Conservation (phyloP, 2,329 filamentous ascomycete genomes). For the Paraphaeosphaeria sporulosa region DNA sequence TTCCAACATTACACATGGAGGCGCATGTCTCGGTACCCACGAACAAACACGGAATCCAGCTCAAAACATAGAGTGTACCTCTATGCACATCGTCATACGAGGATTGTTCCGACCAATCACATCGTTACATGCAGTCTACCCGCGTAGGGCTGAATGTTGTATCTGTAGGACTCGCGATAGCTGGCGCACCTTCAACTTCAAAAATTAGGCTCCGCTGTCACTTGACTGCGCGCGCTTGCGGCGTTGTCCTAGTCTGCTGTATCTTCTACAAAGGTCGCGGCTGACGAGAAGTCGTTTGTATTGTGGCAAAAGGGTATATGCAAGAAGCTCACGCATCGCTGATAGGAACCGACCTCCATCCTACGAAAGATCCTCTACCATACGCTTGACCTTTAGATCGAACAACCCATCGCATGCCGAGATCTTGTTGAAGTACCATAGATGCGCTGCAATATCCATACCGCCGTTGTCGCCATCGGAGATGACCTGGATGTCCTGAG, state of each 20-base stretch:
- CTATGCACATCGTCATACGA: neutral
- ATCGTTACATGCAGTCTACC: neutral
- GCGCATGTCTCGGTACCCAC: neutral
- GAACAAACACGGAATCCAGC: neutral
- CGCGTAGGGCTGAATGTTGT: neutral
- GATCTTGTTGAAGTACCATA: conserved; percentile 48
- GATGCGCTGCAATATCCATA: conserved; percentile 41
- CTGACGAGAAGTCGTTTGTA: neutral
- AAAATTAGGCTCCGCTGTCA: neutral
- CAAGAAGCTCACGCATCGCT: conserved; percentile 1
- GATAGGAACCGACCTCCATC: neutral
- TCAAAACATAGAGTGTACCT: neutral
- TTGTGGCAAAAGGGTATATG: neutral
- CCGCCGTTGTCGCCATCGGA: conserved; percentile 44
- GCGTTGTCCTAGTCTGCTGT: neutral
- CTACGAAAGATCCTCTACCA: conserved; percentile 2
- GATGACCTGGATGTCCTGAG: conserved; percentile 33
- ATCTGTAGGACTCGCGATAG: neutral
- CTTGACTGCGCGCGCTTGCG: neutral
- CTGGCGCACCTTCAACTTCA: neutral
- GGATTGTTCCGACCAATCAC: neutral
- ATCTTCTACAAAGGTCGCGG: neutral
- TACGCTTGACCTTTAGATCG: conserved; percentile 35
- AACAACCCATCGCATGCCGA: conserved; percentile 38
- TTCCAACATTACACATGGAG: neutral